Conservation (phyloP, 495 filamentous ascomycete genomes). For the Trichoderma orchidacearum region DNA sequence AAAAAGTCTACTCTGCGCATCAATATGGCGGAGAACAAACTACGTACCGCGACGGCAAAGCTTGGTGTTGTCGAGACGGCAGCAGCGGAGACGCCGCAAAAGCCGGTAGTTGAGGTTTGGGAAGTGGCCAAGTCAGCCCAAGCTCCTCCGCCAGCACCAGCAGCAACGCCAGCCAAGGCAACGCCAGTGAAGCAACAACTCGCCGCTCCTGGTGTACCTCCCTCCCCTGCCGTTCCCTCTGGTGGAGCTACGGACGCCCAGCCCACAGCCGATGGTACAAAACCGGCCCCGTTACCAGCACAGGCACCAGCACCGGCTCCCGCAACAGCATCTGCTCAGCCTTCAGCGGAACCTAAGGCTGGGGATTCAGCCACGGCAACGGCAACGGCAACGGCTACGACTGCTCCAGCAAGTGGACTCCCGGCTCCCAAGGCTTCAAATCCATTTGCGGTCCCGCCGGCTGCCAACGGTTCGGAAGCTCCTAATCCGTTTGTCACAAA, state of each 20-base stretch:
- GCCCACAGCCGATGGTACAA: background rate
- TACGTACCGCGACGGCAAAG: slow-evolving; percentile 51
- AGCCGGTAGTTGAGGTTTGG: slow-evolving; percentile 75
- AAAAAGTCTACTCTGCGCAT: slow-evolving; percentile 58
- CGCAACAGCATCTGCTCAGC: slow-evolving; percentile 3
- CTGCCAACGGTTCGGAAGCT: slow-evolving; percentile 1
- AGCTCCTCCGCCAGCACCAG: background rate
- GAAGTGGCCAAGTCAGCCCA: slow-evolving; percentile 23
- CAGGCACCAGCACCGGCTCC: slow-evolving; percentile 10
- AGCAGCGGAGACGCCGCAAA: slow-evolving; percentile 68
- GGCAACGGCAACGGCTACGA: too few relatives aligned
- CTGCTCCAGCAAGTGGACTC: background rate
- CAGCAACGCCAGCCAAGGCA: background rate
- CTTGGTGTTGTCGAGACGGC: slow-evolving; percentile 65
- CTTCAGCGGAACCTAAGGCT: background rate
- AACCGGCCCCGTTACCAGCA: slow-evolving; percentile 2
- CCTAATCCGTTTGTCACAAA: slow-evolving; percentile 12
- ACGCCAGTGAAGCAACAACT: background rate
- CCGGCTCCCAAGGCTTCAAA: slow-evolving; percentile 7
- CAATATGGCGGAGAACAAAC: slow-evolving; percentile 67
- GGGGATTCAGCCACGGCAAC: background rate
- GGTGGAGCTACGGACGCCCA: background rate
- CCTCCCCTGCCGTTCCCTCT: background rate
- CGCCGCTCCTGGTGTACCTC: background rate
- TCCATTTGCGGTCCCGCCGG: slow-evolving; percentile 8